These are phyloP conservation scores for Yamadazyma akitaensis DNA, from an alignment of 805 yeast species.

Conservation along the genomic window DNA sequence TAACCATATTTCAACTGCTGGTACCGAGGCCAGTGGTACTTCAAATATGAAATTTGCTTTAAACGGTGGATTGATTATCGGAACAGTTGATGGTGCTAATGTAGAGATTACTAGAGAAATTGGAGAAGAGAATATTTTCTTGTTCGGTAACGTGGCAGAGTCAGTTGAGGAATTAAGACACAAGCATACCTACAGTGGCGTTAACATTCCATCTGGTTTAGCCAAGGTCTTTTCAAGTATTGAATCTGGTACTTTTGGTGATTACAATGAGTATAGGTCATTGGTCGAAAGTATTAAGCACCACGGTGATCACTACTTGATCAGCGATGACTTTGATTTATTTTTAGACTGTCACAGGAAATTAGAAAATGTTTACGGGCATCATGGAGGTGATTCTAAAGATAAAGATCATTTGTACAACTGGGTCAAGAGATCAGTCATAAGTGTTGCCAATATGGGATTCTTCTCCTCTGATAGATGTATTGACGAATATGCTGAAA, in stretches of 20 bases:
- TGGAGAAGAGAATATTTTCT: slow-evolving; percentile 88
- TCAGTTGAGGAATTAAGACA: slow-evolving; percentile 83
- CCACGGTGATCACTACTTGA: slow-evolving; percentile 85
- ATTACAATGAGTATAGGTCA: slow-evolving; percentile 59
- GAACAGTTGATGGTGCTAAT: slow-evolving; percentile 96
- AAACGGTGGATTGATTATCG: slow-evolving; percentile 91
- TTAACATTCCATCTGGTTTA: slow-evolving; percentile 57
- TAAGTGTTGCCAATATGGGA: slow-evolving; percentile 88
- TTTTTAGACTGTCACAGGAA: slow-evolving; percentile 77
- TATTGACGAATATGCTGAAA: slow-evolving; percentile 86
- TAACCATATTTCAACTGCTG: slow-evolving; percentile 95
- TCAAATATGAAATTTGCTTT: slow-evolving; percentile 93
- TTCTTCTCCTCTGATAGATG: slow-evolving; percentile 90
- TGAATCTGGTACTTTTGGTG: slow-evolving; percentile 70
- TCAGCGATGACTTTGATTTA: slow-evolving; percentile 84
- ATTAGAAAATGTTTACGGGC: slow-evolving; percentile 67
- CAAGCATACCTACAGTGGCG: slow-evolving; percentile 62
- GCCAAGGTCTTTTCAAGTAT: slow-evolving; percentile 61
- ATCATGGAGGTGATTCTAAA: slow-evolving; percentile 38
- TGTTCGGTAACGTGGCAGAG: slow-evolving; percentile 89
- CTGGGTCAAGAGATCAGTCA: slow-evolving; percentile 76
- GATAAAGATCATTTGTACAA: slow-evolving; percentile 52
- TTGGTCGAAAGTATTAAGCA: slow-evolving; percentile 65
- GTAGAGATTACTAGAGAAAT: slow-evolving; percentile 92
- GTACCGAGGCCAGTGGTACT: slow-evolving; percentile 96